phyloP scores from a whole-genome alignment of 352 stramenopile species.

The Salisapilia sapeloensis region DNA sequence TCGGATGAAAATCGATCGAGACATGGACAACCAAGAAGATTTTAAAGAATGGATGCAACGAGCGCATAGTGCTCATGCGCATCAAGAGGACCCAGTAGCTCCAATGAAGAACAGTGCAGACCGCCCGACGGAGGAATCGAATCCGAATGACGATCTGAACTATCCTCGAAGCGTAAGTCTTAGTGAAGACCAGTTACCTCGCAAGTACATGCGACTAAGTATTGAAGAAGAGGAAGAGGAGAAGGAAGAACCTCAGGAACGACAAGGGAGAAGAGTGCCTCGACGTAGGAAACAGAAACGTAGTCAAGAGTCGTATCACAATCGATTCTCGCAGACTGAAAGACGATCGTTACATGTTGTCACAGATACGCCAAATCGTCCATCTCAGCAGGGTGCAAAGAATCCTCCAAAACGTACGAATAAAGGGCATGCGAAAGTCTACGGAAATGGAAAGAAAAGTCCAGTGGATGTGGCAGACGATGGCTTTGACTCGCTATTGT shows the following conservation, averaged over 20 bases:
- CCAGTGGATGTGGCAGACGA: neutral
- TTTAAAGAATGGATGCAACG: conserved; percentile 69
- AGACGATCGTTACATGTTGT: no score
- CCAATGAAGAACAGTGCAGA: conserved; percentile 5
- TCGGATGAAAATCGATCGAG: conserved; percentile 44
- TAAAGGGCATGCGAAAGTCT: no score
- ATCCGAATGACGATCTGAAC: conserved; percentile 7
- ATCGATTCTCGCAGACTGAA: no score
- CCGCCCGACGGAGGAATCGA: conserved; percentile 12
- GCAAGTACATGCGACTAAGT: conserved; percentile 35
- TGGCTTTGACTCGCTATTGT: conserved; percentile 6
- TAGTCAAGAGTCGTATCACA: neutral
- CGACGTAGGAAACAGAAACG: conserved; percentile 1
- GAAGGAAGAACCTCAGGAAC: conserved; percentile 21
- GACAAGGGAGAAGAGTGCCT: neutral
- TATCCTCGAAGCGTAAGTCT: conserved; percentile 1
- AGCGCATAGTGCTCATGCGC: conserved; percentile 18
- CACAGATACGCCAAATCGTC: no score
- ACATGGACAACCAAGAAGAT: conserved; percentile 63
- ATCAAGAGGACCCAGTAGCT: conserved; percentile 7
- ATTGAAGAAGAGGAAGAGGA: conserved; percentile 60
- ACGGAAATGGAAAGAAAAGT: neutral
- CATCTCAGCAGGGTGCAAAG: no score
- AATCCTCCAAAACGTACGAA: no score
- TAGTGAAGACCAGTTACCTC: conserved; percentile 11